A percentile compares a stretch with the other conserved stretches of the same genome.
Conservation (phyloP, 2,329 filamentous ascomycete species). For the Juglanconis sp. region DNA sequence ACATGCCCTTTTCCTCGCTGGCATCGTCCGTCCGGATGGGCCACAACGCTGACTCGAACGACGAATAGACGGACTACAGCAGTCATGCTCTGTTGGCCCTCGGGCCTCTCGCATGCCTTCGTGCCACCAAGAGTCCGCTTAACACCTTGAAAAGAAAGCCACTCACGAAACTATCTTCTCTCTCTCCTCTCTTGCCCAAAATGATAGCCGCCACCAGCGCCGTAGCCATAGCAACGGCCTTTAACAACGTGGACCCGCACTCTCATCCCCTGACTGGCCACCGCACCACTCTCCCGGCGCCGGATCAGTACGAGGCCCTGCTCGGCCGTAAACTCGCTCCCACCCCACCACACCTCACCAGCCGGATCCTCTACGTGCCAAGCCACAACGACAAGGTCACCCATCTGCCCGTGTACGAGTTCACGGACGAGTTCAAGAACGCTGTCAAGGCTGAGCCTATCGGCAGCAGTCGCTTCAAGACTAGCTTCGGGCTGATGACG, state of each 20-base stretch:
- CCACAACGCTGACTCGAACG: neutral
- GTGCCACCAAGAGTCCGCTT: neutral
- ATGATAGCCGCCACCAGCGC: conserved; percentile 12
- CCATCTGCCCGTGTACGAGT: conserved; percentile 17
- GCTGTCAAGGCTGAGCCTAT: conserved; percentile 13
- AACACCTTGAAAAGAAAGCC: neutral
- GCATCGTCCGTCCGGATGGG: neutral
- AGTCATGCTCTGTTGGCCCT: neutral
- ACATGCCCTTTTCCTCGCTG: neutral
- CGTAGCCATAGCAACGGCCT: conserved; percentile 8
- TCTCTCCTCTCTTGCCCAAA: neutral
- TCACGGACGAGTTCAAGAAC: conserved; percentile 11
- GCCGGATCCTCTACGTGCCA: conserved; percentile 15
- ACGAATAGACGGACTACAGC: neutral
- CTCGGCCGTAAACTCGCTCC: conserved; percentile 12
- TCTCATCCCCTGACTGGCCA: neutral
- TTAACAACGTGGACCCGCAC: conserved; percentile 2
- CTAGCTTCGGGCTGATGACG: conserved; percentile 12
- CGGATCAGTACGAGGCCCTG: conserved; percentile 12
- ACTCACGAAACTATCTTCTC: neutral
- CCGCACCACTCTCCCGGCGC: neutral
- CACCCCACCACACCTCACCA: conserved; percentile 10
- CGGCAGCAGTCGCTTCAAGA: conserved; percentile 17
- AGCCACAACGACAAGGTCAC: conserved; percentile 12
- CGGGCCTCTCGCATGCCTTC: neutral